These are phyloP conservation scores for Fusarium praegraminearum DNA, from an alignment of 2,329 filamentous ascomycete genomes.

Conservation along the genomic window DNA sequence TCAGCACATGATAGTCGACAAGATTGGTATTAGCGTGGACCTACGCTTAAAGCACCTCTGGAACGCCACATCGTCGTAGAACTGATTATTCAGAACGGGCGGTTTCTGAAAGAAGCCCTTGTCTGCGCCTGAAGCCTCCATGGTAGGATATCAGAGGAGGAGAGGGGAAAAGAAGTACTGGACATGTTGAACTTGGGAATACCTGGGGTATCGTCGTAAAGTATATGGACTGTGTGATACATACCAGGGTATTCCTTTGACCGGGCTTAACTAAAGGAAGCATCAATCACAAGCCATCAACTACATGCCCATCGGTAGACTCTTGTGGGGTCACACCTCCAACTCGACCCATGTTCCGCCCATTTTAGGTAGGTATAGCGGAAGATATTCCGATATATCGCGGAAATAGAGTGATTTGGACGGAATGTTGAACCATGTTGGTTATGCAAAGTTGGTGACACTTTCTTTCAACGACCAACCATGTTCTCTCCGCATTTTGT, in stretches of 20 bases:
- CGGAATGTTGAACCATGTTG: background rate
- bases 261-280: slow-evolving; percentile 9
- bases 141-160: slow-evolving; percentile 34
- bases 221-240: background rate
- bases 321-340: slow-evolving; percentile 35
- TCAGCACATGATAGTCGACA: slow-evolving; percentile 4
- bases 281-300: slow-evolving; percentile 40
- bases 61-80: slow-evolving; percentile 65
- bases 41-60: slow-evolving; percentile 65
- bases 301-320: slow-evolving; percentile 15
- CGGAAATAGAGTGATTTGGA: background rate
- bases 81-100: slow-evolving; percentile 67
- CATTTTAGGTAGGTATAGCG: slow-evolving; percentile 30
- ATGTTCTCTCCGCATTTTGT: background rate
- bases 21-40: slow-evolving; percentile 21
- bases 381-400: slow-evolving; percentile 37
- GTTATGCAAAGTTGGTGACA: background rate
- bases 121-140: slow-evolving; percentile 60
- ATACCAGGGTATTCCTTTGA: background rate
- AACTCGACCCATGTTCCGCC: slow-evolving; percentile 28
- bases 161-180: background rate
- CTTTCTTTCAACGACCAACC: background rate
- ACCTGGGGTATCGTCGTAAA: slow-evolving; percentile 6
- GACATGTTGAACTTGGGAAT: slow-evolving; percentile 8
- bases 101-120: slow-evolving; percentile 68